Percentiles rank a stretch among this genome's conserved stretches.
Conservation (phyloP, 2,329 filamentous ascomycete genomes). For the Coniochaeta hoffmannii region DNA sequence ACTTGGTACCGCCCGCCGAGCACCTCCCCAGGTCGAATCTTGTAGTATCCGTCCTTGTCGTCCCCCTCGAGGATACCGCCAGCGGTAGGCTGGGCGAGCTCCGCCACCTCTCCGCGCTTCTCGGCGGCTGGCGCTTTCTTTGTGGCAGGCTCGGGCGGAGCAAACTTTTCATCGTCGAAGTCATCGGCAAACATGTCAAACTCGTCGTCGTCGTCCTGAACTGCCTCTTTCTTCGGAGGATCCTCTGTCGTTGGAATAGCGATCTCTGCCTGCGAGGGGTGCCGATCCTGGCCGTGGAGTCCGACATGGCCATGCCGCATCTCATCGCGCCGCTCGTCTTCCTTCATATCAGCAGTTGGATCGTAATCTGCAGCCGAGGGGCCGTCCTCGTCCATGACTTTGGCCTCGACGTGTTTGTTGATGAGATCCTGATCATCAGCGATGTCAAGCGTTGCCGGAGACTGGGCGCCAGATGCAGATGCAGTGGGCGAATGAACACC, state of each 20-base stretch:
- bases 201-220: conserved; percentile 61
- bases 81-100: conserved; percentile 42
- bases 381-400: conserved; percentile 51
- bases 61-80: conserved; percentile 85
- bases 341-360: conserved; percentile 79
- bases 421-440: conserved; percentile 60
- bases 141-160: conserved; percentile 36
- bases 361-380: conserved; percentile 93
- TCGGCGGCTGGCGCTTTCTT: conserved; percentile 28
- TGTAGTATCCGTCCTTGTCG: conserved; percentile 94
- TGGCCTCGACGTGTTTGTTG: conserved; percentile 45
- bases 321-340: conserved; percentile 67
- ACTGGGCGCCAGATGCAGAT: conserved; percentile 32
- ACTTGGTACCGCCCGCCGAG: conserved; percentile 86
- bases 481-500: conserved; percentile 24
- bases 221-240: conserved; percentile 21
- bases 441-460: conserved; percentile 54
- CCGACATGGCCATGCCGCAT: conserved; percentile 50
- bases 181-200: conserved; percentile 89
- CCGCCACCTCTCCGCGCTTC: conserved; percentile 39
- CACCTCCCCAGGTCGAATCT: conserved; percentile 84
- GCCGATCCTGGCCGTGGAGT: conserved; percentile 35
- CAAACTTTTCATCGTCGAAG: conserved; percentile 60
- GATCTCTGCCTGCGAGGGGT: conserved; percentile 10
- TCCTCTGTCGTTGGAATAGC: conserved; percentile 20